Evolutionary conservation across 2,329 filamentous ascomycete species (phyloP).

Genomic region (Sporothrix protearum): DNA sequence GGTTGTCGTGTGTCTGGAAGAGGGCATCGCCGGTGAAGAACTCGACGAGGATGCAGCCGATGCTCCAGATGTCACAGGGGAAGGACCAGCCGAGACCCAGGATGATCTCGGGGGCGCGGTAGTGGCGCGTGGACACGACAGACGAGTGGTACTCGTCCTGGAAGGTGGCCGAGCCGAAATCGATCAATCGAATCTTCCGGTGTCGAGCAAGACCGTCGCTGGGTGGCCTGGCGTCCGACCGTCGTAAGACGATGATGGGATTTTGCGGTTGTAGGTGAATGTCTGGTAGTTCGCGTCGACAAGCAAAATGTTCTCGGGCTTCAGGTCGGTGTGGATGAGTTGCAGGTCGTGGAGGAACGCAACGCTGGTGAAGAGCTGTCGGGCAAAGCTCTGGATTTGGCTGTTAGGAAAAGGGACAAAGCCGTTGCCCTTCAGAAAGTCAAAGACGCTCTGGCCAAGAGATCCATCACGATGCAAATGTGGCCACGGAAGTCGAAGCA

Average conservation of each 20-base stretch:
- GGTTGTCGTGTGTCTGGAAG: constrained; percentile 69
- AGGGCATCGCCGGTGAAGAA: constrained; percentile 69
- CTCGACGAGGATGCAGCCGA: constrained; percentile 68
- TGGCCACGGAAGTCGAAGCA: constrained; percentile 97
- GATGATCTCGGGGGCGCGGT: constrained; percentile 68
- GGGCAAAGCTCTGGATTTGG: constrained; percentile 94
- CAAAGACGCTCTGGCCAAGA: constrained; percentile 95
- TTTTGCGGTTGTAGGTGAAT: constrained; percentile 67
- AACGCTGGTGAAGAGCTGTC: constrained; percentile 95
- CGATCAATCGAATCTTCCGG: constrained; percentile 67
- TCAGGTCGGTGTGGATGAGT: constrained; percentile 84
- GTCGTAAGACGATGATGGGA: constrained; percentile 62
- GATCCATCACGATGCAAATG: constrained; percentile 78
- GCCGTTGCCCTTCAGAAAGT: constrained; percentile 91
- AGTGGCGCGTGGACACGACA: constrained; percentile 67
- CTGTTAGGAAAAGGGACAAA: constrained; percentile 98
- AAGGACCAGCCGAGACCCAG: constrained; percentile 68
- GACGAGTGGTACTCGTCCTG: constrained; percentile 71
- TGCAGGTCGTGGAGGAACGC: constrained; percentile 97
- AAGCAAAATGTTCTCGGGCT: constrained; percentile 67
- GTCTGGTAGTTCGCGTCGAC: constrained; percentile 64
- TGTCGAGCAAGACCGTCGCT: constrained; percentile 64
- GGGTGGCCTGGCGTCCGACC: constrained; percentile 58
- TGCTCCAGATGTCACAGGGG: constrained; percentile 71
- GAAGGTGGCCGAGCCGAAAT: constrained; percentile 69